Evolutionary conservation across 2,329 filamentous ascomycete species (phyloP).

Genomic region (Tolypocladium ophioglossoides): DNA sequence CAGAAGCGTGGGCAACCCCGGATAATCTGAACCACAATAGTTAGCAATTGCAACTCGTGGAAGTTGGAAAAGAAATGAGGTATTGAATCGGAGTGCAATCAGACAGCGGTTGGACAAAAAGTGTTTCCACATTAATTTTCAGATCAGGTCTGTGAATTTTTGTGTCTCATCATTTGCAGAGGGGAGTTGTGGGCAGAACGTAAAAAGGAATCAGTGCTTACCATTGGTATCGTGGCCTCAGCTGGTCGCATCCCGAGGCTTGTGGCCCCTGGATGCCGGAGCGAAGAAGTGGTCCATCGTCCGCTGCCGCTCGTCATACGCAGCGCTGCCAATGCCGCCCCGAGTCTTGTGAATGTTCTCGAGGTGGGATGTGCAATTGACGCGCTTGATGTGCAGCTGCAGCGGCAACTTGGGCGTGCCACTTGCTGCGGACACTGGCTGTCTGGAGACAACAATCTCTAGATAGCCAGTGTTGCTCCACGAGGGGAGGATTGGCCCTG

Average conservation of each 20-base stretch:
- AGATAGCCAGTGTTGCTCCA: constrained; percentile 46
- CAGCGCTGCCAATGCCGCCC: constrained; percentile 71
- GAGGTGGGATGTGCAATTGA: constrained; percentile 66
- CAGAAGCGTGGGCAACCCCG: background rate
- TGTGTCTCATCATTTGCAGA: constrained; percentile 52
- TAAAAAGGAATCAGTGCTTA: constrained; percentile 21
- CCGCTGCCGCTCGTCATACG: constrained; percentile 64
- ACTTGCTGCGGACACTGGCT: constrained; percentile 10
- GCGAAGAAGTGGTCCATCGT: constrained; percentile 73
- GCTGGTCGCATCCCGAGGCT: background rate
- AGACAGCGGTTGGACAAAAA: constrained; percentile 78
- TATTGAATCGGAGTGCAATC: constrained; percentile 24
- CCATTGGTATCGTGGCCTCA: constrained; percentile 15
- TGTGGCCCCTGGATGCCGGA: constrained; percentile 3
- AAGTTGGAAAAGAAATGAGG: background rate
- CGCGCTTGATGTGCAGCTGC: constrained; percentile 37
- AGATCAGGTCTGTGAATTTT: constrained; percentile 78
- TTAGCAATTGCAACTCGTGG: constrained; percentile 1
- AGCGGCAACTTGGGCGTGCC: constrained; percentile 20
- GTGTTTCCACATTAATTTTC: constrained; percentile 59
- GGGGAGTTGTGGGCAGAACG: constrained; percentile 1
- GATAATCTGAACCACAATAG: background rate
- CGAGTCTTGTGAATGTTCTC: constrained; percentile 64
- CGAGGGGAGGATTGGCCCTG: constrained; percentile 14
- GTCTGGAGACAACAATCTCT: constrained; percentile 17